These are phyloP conservation scores for Collybia nuda DNA, from an alignment of 768 basidiomycete species.

Conservation along the genomic window DNA sequence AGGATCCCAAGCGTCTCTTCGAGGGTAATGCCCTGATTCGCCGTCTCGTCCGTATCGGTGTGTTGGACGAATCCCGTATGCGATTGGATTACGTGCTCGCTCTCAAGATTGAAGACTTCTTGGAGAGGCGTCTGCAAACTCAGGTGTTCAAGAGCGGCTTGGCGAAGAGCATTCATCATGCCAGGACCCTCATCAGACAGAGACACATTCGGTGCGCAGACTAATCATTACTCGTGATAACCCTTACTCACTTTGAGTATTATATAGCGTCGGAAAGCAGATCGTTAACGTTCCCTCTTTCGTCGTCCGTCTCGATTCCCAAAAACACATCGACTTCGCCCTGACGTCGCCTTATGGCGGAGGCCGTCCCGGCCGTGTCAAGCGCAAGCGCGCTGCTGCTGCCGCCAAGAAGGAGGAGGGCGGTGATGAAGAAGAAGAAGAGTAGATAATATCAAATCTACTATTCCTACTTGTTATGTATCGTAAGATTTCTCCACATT, in stretches of 20 bases:
- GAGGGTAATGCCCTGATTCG: slow-evolving; percentile 96
- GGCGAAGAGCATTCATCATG: slow-evolving; percentile 98
- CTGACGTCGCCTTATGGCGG: slow-evolving; percentile 96
- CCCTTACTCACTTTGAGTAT: not conserved
- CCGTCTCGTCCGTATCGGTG: slow-evolving; percentile 98
- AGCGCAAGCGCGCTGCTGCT: slow-evolving; percentile 96
- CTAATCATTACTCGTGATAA: not conserved
- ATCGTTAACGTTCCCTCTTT: slow-evolving; percentile 99
- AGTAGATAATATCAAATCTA: slow-evolving; percentile 40
- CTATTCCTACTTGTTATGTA: slow-evolving; percentile 11
- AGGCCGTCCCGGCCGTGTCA: slow-evolving; percentile 91
- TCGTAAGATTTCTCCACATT: slow-evolving; percentile 11
- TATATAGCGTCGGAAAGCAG: slow-evolving; percentile 89
- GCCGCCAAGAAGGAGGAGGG: slow-evolving; percentile 91
- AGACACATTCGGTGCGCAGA: slow-evolving; percentile 89
- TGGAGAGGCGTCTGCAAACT: slow-evolving; percentile 98
- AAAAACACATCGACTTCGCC: slow-evolving; percentile 99
- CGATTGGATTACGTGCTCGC: slow-evolving; percentile 99
- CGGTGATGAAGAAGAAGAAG: slow-evolving; percentile 89
- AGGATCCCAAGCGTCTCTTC: slow-evolving; percentile 99
- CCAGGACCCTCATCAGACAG: slow-evolving; percentile 96
- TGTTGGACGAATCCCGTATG: slow-evolving; percentile 99
- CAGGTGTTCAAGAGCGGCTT: slow-evolving; percentile 99
- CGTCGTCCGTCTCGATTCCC: slow-evolving; percentile 98
- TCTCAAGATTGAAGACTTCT: slow-evolving; percentile 99